These are phyloP conservation scores for Reutealis trisperma DNA, from an alignment of 345 rosid genomes.

Conservation along the genomic window DNA sequence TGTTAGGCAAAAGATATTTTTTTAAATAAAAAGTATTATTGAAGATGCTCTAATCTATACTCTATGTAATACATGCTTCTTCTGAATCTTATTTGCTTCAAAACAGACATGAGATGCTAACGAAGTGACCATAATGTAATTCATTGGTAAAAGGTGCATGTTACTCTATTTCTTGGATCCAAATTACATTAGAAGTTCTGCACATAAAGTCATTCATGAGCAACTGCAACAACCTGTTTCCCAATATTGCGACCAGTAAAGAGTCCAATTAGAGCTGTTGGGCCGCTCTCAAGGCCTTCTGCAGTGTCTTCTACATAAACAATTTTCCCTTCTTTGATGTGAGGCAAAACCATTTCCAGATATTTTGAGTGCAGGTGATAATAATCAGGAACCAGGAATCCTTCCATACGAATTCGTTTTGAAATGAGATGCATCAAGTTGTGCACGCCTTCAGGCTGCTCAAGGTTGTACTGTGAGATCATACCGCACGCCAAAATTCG, in stretches of 20 bases:
- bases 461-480: slow-evolving; percentile 20
- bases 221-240: slow-evolving; percentile 4
- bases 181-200: neutral
- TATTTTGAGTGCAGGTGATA: slow-evolving; percentile 8
- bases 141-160: too few relatives aligned
- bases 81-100: too few relatives aligned
- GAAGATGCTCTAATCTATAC: too few relatives aligned
- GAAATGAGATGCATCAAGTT: neutral
- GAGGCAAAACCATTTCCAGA: slow-evolving; percentile 18
- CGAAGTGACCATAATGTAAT: too few relatives aligned
- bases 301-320: slow-evolving; percentile 13
- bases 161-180: neutral
- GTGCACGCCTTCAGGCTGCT: slow-evolving; percentile 1
- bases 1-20: too few relatives aligned
- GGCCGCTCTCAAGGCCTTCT: slow-evolving; percentile 21
- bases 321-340: slow-evolving; percentile 12
- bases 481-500: slow-evolving; percentile 15
- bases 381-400: neutral
- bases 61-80: too few relatives aligned
- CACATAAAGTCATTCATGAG: neutral
- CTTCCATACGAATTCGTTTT: slow-evolving; percentile 3
- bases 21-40: too few relatives aligned
- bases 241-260: slow-evolving; percentile 4
- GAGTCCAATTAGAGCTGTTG: slow-evolving; percentile 21
- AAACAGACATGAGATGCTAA: too few relatives aligned